These are phyloP conservation scores for Tetrapyrgos nigripes DNA, from an alignment of 1,284 basidiomycete genomes.

Conservation along the genomic window DNA sequence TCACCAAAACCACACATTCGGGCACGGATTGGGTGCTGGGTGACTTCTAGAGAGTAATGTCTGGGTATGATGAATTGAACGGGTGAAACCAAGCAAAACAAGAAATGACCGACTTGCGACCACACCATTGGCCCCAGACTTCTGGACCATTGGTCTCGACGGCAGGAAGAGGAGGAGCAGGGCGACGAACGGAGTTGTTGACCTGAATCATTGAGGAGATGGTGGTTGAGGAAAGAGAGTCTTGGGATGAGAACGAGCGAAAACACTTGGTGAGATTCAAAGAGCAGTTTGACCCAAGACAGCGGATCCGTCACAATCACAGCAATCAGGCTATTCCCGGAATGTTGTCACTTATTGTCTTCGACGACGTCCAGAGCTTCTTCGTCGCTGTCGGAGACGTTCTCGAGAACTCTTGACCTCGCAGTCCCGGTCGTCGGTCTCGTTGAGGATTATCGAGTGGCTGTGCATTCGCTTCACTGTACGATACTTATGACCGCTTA, in stretches of 20 bases:
- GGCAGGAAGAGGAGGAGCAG: conserved; percentile 35
- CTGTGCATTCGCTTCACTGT: background rate
- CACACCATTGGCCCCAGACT: conserved; percentile 65
- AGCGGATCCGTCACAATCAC: background rate
- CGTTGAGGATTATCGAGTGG: background rate
- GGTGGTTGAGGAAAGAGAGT: background rate
- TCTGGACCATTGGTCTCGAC: conserved; percentile 43
- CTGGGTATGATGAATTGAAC: conserved; percentile 43
- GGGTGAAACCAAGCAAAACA: conserved; percentile 17
- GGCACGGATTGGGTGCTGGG: conserved; percentile 87
- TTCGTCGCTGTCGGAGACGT: background rate
- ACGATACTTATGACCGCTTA: background rate
- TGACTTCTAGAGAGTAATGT: conserved; percentile 81
- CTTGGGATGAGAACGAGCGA: background rate
- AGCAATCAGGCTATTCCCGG: background rate
- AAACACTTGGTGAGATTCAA: background rate
- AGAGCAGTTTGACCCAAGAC: background rate
- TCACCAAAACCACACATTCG: conserved; percentile 96
- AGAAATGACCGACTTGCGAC: conserved; percentile 56
- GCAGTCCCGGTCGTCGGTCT: background rate
- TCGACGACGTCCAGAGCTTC: background rate
- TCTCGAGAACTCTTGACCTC: background rate
- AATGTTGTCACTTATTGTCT: background rate
- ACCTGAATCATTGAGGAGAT: background rate
- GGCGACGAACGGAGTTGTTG: background rate